Percentiles rank a stretch among this genome's conserved stretches.
phyloP scores from a whole-genome alignment of 2,329 filamentous ascomycete genomes.

The Geoglossum cookeanum region DNA sequence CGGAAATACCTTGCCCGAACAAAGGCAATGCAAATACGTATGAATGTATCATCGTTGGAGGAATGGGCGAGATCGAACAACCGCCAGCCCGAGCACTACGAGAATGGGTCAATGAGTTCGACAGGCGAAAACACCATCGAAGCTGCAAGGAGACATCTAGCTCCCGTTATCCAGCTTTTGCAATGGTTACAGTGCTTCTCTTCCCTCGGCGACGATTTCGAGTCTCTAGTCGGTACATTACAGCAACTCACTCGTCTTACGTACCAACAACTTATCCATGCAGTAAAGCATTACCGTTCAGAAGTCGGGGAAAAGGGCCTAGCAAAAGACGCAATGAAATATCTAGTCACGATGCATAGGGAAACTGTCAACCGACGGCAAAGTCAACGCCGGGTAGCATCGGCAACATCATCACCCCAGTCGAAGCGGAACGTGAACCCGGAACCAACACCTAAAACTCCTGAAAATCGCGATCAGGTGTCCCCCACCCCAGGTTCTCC shows the following conservation, averaged over 20 bases:
- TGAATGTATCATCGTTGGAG: conserved; percentile 90
- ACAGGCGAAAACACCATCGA: conserved; percentile 79
- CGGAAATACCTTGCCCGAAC: conserved; percentile 85
- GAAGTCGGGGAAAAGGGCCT: conserved; percentile 91
- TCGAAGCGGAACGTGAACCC: background rate
- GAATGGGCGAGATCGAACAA: conserved; percentile 94
- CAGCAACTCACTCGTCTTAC: conserved; percentile 74
- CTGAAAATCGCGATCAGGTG: conserved; percentile 1
- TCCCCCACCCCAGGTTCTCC: conserved; percentile 4
- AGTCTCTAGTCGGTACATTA: conserved; percentile 71
- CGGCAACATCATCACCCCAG: background rate
- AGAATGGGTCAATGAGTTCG: conserved; percentile 70
- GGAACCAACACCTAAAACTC: conserved; percentile 6
- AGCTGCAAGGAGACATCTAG: conserved; percentile 63
- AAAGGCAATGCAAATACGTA: conserved; percentile 98
- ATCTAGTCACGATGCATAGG: conserved; percentile 61
- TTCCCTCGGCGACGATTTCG: conserved; percentile 74
- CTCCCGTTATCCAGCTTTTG: conserved; percentile 77
- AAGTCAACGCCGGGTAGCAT: conserved; percentile 16
- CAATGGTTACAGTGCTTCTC: conserved; percentile 99
- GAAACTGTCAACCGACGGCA: conserved; percentile 29
- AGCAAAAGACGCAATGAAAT: conserved; percentile 74
- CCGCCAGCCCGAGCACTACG: conserved; percentile 83
- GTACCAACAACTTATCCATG: conserved; percentile 76
- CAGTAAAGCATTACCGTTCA: conserved; percentile 78